Evolutionary conservation across 2,329 filamentous ascomycete genomes (phyloP), one percentile per base, ranked within the genome.

Genomic region (Colletotrichum melonis): DNA sequence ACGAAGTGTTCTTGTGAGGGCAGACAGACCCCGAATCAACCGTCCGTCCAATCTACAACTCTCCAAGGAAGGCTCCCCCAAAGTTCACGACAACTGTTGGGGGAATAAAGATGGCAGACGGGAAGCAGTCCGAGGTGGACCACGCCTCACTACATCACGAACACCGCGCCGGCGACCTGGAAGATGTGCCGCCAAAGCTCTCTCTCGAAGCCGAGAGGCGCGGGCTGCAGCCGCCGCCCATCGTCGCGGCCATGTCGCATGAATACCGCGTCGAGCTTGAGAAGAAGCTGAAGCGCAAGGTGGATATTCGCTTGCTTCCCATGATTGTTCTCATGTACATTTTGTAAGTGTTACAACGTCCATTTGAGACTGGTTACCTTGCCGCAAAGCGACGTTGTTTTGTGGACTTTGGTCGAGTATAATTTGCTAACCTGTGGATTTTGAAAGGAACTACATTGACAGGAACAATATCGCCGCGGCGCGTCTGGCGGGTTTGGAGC

Each of bases 291-390:
- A 76, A 82, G 19, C 79, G 81, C 26, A 82, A 82, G 77, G 82
- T 88, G 76, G 81, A 86, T 8, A 75, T 88, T 32, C 79, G 75
- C 32, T 67, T 83, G 30, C 67, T 83, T 16, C 87, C 87, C 5
- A 82, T 80, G 88, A 74, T 94, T 91, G 84, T 92, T 81, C 28
- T 86, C 77, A 73, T 72, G 38, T 74, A 91, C 75, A 81, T 92
- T 0, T 81, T 92, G 69, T 72, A 22, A 42, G 64, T 38, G 24
- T 11, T 14, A 16, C 4, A 8, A 30, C 4, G 28, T 30, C 7
- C 5, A 30, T 5, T 30, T 30, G 28, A 30, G 28, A 30, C 28
- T 7, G 28, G 28, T 30, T 26, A 5, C 26, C 26, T 26, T 26
- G 26, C 26, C 26, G 26, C 26, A 26, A 26, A 26, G 26, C 26